These are phyloP conservation scores for Pichia pseudocactophila DNA, from an alignment of 805 yeast genomes.

Conservation along the genomic window DNA sequence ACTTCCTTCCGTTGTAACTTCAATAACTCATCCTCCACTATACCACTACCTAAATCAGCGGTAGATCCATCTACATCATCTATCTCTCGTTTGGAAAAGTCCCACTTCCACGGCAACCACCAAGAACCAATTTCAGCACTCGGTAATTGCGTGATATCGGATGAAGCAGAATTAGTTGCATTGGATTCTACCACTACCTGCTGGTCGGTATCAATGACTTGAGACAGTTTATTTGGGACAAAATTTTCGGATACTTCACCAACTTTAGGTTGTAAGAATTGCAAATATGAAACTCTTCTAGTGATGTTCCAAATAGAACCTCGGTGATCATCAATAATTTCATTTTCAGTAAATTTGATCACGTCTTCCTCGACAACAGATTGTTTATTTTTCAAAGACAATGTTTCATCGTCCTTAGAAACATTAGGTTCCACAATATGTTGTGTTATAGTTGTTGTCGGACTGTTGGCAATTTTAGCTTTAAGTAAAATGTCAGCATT, in stretches of 20 bases:
- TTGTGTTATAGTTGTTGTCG: too few species aligned
- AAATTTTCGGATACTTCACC: neutral
- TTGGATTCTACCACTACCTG: neutral
- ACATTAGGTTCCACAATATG: neutral
- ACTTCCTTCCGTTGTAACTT: slow-evolving; percentile 21
- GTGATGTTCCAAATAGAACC: slow-evolving; percentile 7
- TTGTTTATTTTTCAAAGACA: too few species aligned
- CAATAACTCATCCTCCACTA: slow-evolving; percentile 11
- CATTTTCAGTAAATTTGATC: neutral
- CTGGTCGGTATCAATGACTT: neutral
- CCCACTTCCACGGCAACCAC: slow-evolving; percentile 12
- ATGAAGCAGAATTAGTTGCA: neutral
- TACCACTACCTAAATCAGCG: slow-evolving; percentile 1
- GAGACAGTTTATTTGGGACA: slow-evolving; percentile 1
- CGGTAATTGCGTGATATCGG: neutral
- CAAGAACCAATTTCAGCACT: neutral
- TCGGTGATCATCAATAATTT: neutral
- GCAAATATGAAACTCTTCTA: slow-evolving; percentile 3
- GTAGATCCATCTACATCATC: slow-evolving; percentile 1
- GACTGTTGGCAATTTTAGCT: too few species aligned
- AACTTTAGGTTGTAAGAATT: neutral
- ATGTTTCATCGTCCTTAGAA: neutral
- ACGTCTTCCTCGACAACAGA: neutral
- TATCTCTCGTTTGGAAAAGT: neutral
- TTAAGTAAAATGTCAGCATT: too few species aligned